phyloP scores from a whole-genome alignment of 2,329 filamentous ascomycete genomes.

The Scedosporium boydii region DNA sequence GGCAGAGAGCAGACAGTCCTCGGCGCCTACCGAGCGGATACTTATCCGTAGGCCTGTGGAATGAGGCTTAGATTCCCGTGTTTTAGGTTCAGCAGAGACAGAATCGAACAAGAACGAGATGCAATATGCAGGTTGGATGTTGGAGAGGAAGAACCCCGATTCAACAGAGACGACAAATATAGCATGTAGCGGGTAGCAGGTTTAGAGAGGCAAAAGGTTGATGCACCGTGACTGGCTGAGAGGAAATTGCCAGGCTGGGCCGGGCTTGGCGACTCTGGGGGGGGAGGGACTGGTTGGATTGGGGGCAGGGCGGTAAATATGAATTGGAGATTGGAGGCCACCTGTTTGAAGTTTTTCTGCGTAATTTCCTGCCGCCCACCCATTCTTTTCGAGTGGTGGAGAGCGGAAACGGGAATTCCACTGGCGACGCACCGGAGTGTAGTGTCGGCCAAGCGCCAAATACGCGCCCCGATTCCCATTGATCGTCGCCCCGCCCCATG shows the following conservation, averaged over 20 bases:
- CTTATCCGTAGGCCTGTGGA: not conserved
- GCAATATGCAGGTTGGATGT: not conserved
- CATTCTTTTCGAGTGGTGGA: not conserved
- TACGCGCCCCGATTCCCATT: not conserved
- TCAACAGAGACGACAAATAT: no score
- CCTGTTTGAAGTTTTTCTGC: no score
- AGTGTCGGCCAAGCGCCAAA: not conserved
- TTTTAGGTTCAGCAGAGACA: not conserved
- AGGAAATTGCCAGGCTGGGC: not conserved
- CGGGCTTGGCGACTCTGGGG: not conserved
- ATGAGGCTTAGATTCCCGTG: not conserved
- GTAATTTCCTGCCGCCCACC: not conserved
- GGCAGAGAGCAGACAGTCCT: no score
- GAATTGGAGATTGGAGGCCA: not conserved
- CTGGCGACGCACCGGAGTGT: not conserved
- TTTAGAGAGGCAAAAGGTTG: not conserved
- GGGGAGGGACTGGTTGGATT: not conserved
- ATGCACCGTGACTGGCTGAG: not conserved
- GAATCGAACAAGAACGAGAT: not conserved
- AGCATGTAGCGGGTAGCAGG: not conserved
- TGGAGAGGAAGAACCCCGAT: not conserved
- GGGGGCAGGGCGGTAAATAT: conserved; percentile 1
- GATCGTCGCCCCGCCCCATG: not conserved
- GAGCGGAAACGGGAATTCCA: not conserved
- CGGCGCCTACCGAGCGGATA: not conserved